Evolutionary conservation across 1,284 basidiomycete species (phyloP).

Genomic region (Termitomyces sp.): DNA sequence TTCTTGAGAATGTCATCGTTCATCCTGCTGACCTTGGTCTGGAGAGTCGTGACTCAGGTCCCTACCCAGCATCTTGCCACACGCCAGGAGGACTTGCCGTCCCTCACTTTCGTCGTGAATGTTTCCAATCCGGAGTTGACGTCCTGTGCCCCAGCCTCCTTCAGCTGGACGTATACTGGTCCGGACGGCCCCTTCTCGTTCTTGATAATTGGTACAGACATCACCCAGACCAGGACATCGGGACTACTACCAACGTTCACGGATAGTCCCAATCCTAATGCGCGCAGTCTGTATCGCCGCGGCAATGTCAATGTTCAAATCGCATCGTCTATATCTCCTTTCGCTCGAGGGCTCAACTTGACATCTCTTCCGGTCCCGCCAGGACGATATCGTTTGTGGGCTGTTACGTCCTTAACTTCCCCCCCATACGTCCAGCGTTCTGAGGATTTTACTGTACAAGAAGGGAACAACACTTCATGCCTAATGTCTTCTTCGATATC

Average conservation of each 20-base stretch:
- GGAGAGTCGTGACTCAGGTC: neutral
- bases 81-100: conserved; percentile 6
- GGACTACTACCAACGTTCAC: conserved; percentile 3
- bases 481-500: conserved; percentile 17
- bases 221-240: conserved; percentile 1
- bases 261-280: neutral
- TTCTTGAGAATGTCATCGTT: conserved; percentile 7
- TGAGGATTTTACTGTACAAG: conserved; percentile 32
- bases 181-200: conserved; percentile 6
- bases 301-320: conserved; percentile 4
- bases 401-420: conserved; percentile 13
- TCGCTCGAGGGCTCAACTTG: conserved; percentile 24
- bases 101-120: conserved; percentile 3
- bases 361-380: conserved; percentile 31
- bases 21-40: conserved; percentile 2
- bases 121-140: neutral
- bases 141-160: conserved; percentile 5
- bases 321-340: conserved; percentile 9
- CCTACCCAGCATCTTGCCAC: neutral
- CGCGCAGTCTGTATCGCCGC: neutral
- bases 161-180: conserved; percentile 14
- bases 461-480: conserved; percentile 35
- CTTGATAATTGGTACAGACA: neutral
- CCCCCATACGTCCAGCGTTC: conserved; percentile 20
- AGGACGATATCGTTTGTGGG: conserved; percentile 38